Conservation (phyloP, 331 rosid genomes). For the Malus hybrid region DNA sequence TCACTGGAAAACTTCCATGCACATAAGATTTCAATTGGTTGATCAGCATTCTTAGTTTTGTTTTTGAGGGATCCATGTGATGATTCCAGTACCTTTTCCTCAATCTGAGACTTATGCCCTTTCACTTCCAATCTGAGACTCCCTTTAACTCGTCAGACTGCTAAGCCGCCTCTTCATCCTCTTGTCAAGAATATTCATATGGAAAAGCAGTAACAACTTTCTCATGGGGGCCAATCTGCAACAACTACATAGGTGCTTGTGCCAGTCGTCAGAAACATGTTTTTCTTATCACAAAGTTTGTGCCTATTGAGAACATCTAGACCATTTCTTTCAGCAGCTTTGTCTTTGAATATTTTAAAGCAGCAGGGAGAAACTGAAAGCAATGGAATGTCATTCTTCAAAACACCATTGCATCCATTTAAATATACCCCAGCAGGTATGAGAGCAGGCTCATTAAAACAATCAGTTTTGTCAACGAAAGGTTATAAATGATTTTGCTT, state of each 20-base stretch:
- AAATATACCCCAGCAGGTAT: constrained; percentile 73
- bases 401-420: constrained; percentile 39
- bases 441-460: constrained; percentile 19
- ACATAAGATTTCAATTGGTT: too few species aligned
- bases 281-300: constrained; percentile 32
- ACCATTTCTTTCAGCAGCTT: constrained; percentile 45
- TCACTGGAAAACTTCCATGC: too few species aligned
- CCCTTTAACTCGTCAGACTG: constrained; percentile 41
- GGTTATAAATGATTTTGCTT: not conserved
- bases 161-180: constrained; percentile 36
- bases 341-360: constrained; percentile 45
- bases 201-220: constrained; percentile 46
- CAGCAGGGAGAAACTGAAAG: constrained; percentile 68
- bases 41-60: too few species aligned
- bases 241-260: constrained; percentile 42
- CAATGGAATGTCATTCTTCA: constrained; percentile 46
- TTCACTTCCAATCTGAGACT: too few species aligned
- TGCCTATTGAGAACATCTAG: constrained; percentile 35
- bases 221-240: constrained; percentile 55
- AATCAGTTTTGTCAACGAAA: not conserved
- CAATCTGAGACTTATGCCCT: too few species aligned
- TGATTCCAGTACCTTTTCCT: too few species aligned
- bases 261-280: constrained; percentile 32
- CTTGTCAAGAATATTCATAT: constrained; percentile 36
- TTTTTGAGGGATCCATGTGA: too few species aligned